Evolutionary conservation across 441 rosid species (phyloP).

Genomic region (Flueggea neowawraea): DNA sequence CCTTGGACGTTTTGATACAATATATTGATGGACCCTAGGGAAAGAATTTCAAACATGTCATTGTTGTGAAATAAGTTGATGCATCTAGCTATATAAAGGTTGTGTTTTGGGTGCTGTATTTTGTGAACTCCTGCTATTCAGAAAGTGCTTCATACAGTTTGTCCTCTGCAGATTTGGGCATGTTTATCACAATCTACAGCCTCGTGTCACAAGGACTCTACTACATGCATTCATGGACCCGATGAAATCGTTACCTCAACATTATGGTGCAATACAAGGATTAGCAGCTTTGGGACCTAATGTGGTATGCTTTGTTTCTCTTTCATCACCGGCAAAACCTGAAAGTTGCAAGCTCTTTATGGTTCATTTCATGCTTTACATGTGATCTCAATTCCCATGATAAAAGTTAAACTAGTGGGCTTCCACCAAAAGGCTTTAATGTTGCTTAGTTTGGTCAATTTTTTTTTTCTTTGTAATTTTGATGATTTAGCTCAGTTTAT

Average conservation of each 20-base stretch:
- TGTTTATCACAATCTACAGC: conserved; percentile 74
- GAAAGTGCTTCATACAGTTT: conserved; percentile 12
- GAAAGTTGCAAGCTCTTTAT: too few relatives aligned
- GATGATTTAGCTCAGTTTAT: too few relatives aligned
- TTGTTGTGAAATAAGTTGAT: conserved; percentile 1
- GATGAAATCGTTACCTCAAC: conserved; percentile 75
- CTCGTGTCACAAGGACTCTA: conserved; percentile 89
- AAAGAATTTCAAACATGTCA: neutral
- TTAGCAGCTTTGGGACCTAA: conserved; percentile 83
- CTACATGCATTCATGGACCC: conserved; percentile 86
- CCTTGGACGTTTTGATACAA: neutral
- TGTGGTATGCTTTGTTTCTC: conserved; percentile 53
- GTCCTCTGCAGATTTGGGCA: conserved; percentile 67
- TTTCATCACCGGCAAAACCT: neutral
- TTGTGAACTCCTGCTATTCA: too few relatives aligned
- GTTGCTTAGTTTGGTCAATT: too few relatives aligned
- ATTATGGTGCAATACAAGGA: conserved; percentile 98
- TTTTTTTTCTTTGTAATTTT: too few relatives aligned
- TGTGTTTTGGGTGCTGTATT: conserved; percentile 1
- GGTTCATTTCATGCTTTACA: too few relatives aligned
- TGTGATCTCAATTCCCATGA: too few relatives aligned
- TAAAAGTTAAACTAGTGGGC: too few relatives aligned
- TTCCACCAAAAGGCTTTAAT: too few relatives aligned
- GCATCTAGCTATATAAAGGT: neutral
- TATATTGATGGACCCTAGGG: neutral